Percentiles rank a stretch among this genome's conserved stretches.
These are phyloP conservation scores for Aspergillus cejpii DNA, from an alignment of 2,329 filamentous ascomycete species.

Conservation along the genomic window DNA sequence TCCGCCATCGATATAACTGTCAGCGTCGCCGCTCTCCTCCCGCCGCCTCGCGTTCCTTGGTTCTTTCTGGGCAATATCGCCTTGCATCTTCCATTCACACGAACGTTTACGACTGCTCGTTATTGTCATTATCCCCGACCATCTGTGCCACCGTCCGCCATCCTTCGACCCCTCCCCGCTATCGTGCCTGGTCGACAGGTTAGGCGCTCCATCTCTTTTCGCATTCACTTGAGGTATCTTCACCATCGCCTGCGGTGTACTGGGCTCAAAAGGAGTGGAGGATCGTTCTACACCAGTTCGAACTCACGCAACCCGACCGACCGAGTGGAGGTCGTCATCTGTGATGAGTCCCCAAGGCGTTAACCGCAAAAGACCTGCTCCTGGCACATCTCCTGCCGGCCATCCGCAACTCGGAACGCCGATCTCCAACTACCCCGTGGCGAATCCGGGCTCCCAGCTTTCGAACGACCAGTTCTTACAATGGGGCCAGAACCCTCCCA, in stretches of 20 bases:
- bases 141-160: slow-evolving; percentile 7
- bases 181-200: slow-evolving; percentile 1
- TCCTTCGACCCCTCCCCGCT: slow-evolving; percentile 3
- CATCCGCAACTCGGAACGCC: slow-evolving; percentile 50
- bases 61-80: slow-evolving; percentile 6
- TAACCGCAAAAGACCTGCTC: slow-evolving; percentile 65
- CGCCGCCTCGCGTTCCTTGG: slow-evolving; percentile 2
- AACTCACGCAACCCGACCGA: neutral
- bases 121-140: slow-evolving; percentile 3
- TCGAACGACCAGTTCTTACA: slow-evolving; percentile 50
- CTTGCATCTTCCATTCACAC: slow-evolving; percentile 1
- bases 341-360: slow-evolving; percentile 40
- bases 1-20: slow-evolving; percentile 8
- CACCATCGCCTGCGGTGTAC: slow-evolving; percentile 1
- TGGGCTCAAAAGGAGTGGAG: neutral
- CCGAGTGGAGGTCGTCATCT: slow-evolving; percentile 12
- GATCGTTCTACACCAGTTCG: neutral
- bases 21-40: slow-evolving; percentile 1
- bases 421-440: slow-evolving; percentile 40
- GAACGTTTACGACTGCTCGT: slow-evolving; percentile 15
- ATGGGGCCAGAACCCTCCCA: slow-evolving; percentile 46
- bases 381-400: slow-evolving; percentile 60
- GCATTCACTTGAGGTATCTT: neutral
- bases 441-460: slow-evolving; percentile 39
- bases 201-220: neutral